Conservation (phyloP, 78 protist genomes). For the Pelomyxa schiedti region DNA sequence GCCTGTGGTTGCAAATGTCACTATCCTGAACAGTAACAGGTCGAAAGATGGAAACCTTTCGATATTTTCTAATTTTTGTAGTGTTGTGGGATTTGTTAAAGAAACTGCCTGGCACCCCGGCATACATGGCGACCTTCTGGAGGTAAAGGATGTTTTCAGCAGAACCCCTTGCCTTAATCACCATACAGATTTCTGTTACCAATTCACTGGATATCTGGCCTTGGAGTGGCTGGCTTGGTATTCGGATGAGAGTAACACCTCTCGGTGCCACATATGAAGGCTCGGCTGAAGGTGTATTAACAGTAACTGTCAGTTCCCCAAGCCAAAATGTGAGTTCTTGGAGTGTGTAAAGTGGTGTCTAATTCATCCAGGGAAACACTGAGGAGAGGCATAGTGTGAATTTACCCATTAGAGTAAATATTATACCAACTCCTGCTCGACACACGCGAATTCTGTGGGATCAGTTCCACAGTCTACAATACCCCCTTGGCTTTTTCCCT, state of each 20-base stretch:
- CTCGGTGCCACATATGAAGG: constrained; percentile 25
- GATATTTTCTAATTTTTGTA: too few relatives aligned
- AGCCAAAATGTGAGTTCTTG: not conserved
- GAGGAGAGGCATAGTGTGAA: not conserved
- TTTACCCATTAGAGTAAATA: constrained; percentile 29
- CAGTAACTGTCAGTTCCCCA: constrained; percentile 16
- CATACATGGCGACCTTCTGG: constrained; percentile 23
- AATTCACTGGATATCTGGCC: constrained; percentile 56
- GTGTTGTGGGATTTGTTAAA: not conserved
- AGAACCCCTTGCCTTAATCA: not conserved
- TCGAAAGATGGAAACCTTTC: too few relatives aligned
- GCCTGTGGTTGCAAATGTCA: constrained; percentile 70
- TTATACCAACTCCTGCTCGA: constrained; percentile 76
- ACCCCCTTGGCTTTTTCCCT: constrained; percentile 85
- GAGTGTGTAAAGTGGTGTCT: not conserved
- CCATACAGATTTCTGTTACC: not conserved
- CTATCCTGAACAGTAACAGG: constrained; percentile 56
- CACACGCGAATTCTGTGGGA: constrained; percentile 80
- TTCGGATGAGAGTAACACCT: constrained; percentile 21
- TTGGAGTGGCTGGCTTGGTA: constrained; percentile 70
- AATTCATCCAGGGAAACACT: not conserved
- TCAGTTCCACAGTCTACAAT: constrained; percentile 69
- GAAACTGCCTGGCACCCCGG: constrained; percentile 17
- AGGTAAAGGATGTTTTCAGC: not conserved
- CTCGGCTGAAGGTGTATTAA: constrained; percentile 26